phyloP scores from a whole-genome alignment of 805 yeast species.

The Saccharomycopsis fermentans region DNA sequence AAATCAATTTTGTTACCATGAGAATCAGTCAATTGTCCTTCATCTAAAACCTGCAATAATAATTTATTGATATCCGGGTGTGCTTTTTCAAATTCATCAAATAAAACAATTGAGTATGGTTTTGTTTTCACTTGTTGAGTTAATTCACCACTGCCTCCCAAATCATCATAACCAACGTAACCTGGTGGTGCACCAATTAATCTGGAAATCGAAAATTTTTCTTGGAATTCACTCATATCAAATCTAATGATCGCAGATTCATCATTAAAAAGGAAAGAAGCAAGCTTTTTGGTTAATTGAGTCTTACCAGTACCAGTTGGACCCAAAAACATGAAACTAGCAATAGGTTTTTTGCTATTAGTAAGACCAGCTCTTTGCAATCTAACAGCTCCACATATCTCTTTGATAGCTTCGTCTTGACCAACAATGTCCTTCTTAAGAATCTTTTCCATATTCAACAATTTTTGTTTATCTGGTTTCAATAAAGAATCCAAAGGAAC shows the following conservation, averaged over 20 bases:
- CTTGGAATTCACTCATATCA: conserved; percentile 98
- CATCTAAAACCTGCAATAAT: conserved; percentile 85
- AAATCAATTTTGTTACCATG: conserved; percentile 93
- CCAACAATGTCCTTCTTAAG: conserved; percentile 78
- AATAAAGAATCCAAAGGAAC: conserved; percentile 84
- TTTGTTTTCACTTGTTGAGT: conserved; percentile 94
- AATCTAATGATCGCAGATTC: conserved; percentile 79
- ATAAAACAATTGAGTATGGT: conserved; percentile 85
- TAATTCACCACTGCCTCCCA: conserved; percentile 71
- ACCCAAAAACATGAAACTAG: conserved; percentile 92
- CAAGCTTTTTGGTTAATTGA: conserved; percentile 84
- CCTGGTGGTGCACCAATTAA: conserved; percentile 98
- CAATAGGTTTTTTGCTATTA: conserved; percentile 89
- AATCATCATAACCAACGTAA: conserved; percentile 87
- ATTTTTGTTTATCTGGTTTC: conserved; percentile 90
- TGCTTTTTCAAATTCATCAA: conserved; percentile 96
- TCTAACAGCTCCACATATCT: conserved; percentile 89
- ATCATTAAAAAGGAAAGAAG: conserved; percentile 86
- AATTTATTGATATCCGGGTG: conserved; percentile 92
- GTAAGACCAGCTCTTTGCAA: conserved; percentile 95
- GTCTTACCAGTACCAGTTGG: conserved; percentile 99
- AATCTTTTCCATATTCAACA: conserved; percentile 76
- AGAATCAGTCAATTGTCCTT: conserved; percentile 88
- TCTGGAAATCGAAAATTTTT: conserved; percentile 81
- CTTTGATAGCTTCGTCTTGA: conserved; percentile 87